Percentiles rank a stretch among this genome's conserved stretches.
phyloP scores from a whole-genome alignment of 1,284 basidiomycete genomes.

The Ustilago vetiveriae region DNA sequence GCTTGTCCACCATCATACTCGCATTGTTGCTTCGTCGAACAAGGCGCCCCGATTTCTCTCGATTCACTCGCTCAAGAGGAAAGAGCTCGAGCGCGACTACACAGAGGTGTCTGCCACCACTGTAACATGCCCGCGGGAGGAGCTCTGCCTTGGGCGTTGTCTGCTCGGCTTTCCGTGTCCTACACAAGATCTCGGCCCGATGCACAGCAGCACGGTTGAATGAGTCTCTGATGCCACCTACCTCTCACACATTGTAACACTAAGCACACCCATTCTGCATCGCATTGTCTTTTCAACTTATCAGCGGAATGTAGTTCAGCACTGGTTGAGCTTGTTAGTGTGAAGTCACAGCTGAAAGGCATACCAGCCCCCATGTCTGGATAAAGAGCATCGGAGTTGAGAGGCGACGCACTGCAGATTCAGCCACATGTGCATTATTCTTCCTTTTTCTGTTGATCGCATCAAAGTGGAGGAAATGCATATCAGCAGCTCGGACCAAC shows the following conservation, averaged over 20 bases:
- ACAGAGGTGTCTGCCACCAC: constrained; percentile 19
- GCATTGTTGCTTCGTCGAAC: constrained; percentile 18
- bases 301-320: no score
- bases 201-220: no score
- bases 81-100: constrained; percentile 40
- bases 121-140: constrained; percentile 30
- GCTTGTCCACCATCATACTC: constrained; percentile 19
- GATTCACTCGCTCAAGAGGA: constrained; percentile 36
- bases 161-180: constrained; percentile 29
- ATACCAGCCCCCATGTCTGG: no score
- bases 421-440: no score
- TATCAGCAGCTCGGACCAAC: no score
- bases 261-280: background rate
- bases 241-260: no score
- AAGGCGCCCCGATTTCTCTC: constrained; percentile 45
- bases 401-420: no score
- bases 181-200: constrained; percentile 4
- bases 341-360: no score
- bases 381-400: no score
- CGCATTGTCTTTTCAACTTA: background rate
- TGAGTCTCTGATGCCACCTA: no score
- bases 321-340: no score
- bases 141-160: constrained; percentile 39
- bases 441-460: background rate
- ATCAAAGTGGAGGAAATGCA: background rate